Base-by-base conservation (phyloP, 148 eudicot species). In the Fagopyrum homotropicum region DNA sequence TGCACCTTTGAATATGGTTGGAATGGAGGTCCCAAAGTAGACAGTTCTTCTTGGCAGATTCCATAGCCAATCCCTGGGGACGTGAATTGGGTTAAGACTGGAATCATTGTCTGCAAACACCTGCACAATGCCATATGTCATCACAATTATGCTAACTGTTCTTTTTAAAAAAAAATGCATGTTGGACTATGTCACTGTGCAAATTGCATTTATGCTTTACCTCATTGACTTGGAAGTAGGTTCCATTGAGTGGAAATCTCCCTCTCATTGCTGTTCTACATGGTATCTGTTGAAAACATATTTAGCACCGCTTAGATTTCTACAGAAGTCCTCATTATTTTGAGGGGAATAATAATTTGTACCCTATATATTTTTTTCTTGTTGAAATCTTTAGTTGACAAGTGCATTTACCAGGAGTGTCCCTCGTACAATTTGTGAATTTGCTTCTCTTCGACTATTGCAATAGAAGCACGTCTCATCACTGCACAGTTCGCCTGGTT, bases 31-130 rank as follows among this genome's bases (percentile, higher is more conserved):
- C 64, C 98, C 98, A 80, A 91, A 93, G 78, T 83, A 93, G 78
- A 93, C 97, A 15, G 91, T 93, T 79, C 92, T 79, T 79, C 98
- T 84, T 61, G 91, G 90, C 77, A 93, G 87, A 77, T 88, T 88
- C 98, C 98, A 93, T 75, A 93, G 63, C 91, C 87, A 93, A 73
- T 80, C 72, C 75, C 97, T 88, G 15, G 97, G 97, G 52, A 93
- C 90, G 48, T 80, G 83, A 14, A 93, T 82, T 56, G 98, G 98
- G 78, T 77, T 82, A 47, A 86, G 84, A 81, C 98, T 93, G 57
- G 97, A 91, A 73, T 84, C 91, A 47, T 93, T 97, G 86, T 93
- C 98, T 7, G 98, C 93, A 74, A 93, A 93, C 77, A 93, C 97
- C 98, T 93, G 86, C 73, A 82, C 19, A 17, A 26, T 45, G 5